Percentiles rank a stretch among this genome's conserved stretches.
Evolutionary conservation across 2,329 filamentous ascomycete species (phyloP).

Genomic region (Clonostachys solani): DNA sequence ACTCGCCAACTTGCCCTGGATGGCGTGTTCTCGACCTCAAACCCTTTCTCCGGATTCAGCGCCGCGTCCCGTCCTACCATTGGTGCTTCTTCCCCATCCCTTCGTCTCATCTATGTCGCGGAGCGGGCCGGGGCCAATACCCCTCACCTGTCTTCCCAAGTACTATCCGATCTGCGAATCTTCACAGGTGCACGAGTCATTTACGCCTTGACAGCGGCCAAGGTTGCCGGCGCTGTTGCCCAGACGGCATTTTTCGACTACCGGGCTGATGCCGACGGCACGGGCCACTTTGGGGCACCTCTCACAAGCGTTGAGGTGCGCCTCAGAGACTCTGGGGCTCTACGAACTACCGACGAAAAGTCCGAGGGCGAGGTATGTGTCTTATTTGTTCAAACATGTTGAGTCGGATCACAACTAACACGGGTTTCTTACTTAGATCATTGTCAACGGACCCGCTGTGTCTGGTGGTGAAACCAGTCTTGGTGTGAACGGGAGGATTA

Average conservation of each 20-base stretch:
- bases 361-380: constrained; percentile 58
- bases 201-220: constrained; percentile 77
- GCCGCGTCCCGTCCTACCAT: constrained; percentile 56
- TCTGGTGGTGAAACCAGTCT: constrained; percentile 61
- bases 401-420: background rate
- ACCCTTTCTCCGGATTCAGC: constrained; percentile 40
- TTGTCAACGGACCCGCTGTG: constrained; percentile 70
- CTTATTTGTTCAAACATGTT: background rate
- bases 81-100: constrained; percentile 62
- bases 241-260: constrained; percentile 91
- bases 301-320: constrained; percentile 76
- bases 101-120: constrained; percentile 77
- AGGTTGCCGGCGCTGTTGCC: constrained; percentile 83
- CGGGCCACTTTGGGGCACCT: constrained; percentile 75
- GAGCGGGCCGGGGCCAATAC: constrained; percentile 63
- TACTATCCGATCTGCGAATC: constrained; percentile 76
- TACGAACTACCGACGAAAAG: constrained; percentile 60
- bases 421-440: constrained; percentile 49
- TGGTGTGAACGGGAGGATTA: constrained; percentile 60
- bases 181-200: constrained; percentile 76
- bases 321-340: constrained; percentile 56
- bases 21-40: constrained; percentile 65
- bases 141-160: constrained; percentile 61
- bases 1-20: constrained; percentile 62
- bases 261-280: constrained; percentile 42